Base-by-base conservation (phyloP, 2,329 filamentous ascomycete species). In the Alternaria burnsii region DNA sequence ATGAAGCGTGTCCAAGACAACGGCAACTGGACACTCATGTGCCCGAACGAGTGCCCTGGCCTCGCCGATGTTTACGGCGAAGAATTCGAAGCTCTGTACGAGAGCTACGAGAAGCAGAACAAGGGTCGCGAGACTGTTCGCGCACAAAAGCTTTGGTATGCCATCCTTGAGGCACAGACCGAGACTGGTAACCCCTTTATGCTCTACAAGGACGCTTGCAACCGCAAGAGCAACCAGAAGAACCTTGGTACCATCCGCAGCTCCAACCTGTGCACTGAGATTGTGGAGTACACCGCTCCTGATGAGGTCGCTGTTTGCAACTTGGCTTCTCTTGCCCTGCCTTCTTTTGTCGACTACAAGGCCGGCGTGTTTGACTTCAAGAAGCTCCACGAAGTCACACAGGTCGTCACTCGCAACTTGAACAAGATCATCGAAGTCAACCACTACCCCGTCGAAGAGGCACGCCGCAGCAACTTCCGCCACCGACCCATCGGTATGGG, bases 151-250 rank as follows among this genome's bases (percentile, higher is more conserved):
- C 90, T 99, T 59, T 99, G 95, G 95, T 98, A 98, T 79, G 93
- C 94, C 69, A 97, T 99, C 68, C 88, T 99, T 48, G 95, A 99
- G 83, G 92, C 95, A 51, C 95, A 99, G 84, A 98, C 94, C 34
- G 95, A 99, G 88, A 99, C 95, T 46, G 95, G 95, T 72, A 98
- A 97, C 82, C 95, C 95, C 50, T 99, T 97, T 84, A 99, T 99
- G 93, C 89, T 98, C 62, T 99, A 99, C 89, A 99, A 99, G 87
- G 95, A 99, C 82, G 87, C 90, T 76, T 94, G 91, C 88, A 99
- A 99, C 88, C 89, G 89, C 80, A 99, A 99, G 91, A 97, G 94
- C 86, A 99, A 99, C 88, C 95, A 99, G 85, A 98, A 99, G 90
- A 99, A 99, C 83, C 87, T 99, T 32, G 95, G 95, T 69, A 97